Evolutionary conservation across 2,329 filamentous ascomycete genomes (phyloP).

Genomic region (Colletotrichum spaethianum): DNA sequence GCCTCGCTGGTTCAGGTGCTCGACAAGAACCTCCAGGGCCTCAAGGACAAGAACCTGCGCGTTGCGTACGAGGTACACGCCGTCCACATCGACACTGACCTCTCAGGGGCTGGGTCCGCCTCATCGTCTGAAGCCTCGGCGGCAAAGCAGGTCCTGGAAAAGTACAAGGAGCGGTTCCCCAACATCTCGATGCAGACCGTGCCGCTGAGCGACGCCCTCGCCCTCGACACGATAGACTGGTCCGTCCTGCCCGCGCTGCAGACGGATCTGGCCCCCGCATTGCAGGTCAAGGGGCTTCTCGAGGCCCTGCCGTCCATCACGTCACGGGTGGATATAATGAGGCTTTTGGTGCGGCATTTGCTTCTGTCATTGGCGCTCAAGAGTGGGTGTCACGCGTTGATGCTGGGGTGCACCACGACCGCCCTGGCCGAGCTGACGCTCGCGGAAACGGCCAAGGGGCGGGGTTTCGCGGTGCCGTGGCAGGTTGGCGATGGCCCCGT

Average conservation of each 20-base stretch:
- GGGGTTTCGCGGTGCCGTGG: conserved; percentile 87
- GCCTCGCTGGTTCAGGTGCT: conserved; percentile 83
- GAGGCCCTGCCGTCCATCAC: conserved; percentile 78
- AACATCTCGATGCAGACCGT: conserved; percentile 74
- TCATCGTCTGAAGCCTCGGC: conserved; percentile 43
- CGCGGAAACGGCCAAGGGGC: conserved; percentile 90
- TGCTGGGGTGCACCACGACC: conserved; percentile 91
- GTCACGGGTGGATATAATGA: conserved; percentile 80
- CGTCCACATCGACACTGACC: conserved; percentile 66
- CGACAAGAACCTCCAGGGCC: conserved; percentile 76
- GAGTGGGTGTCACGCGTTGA: conserved; percentile 75
- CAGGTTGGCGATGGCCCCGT: conserved; percentile 81
- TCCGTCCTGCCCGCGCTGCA: conserved; percentile 55
- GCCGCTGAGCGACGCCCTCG: conserved; percentile 75
- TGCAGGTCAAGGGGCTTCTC: conserved; percentile 69
- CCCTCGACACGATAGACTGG: conserved; percentile 68
- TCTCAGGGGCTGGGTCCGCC: conserved; percentile 43
- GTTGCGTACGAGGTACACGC: conserved; percentile 78
- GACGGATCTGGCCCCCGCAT: conserved; percentile 47
- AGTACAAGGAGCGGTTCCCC: conserved; percentile 74
- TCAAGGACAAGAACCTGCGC: conserved; percentile 74
- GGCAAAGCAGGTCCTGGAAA: conserved; percentile 62
- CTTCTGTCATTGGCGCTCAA: conserved; percentile 76
- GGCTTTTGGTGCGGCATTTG: conserved; percentile 79
- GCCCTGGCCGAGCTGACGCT: conserved; percentile 88